Percentiles rank a stretch among this genome's conserved stretches.
phyloP scores from a whole-genome alignment of 257 asterid genomes.

The Agastache rugosa region DNA sequence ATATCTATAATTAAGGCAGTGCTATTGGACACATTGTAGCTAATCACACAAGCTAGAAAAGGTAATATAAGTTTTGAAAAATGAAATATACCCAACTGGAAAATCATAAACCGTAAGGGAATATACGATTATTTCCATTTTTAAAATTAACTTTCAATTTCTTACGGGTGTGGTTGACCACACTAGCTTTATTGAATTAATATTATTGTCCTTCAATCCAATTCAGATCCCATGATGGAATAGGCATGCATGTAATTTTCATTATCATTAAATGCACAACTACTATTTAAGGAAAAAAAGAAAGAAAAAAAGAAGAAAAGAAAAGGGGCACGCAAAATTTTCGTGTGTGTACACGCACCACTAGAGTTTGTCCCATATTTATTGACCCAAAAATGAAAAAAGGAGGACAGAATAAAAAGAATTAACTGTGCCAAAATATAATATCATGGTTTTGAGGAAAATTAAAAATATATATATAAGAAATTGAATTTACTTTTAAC shows the following conservation, averaged over 20 bases:
- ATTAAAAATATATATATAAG: background rate
- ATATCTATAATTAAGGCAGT: background rate
- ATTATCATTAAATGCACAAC: background rate
- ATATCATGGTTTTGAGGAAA: background rate
- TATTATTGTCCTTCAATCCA: background rate
- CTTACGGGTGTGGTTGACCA: too few relatives aligned
- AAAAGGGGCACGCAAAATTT: background rate
- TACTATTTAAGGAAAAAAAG: background rate
- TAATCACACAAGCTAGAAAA: too few relatives aligned
- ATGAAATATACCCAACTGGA: too few relatives aligned
- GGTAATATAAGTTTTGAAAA: too few relatives aligned
- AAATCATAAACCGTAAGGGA: too few relatives aligned
- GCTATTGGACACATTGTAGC: too few relatives aligned
- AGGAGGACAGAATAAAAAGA: background rate
- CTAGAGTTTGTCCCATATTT: slow-evolving; percentile 20
- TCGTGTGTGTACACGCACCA: slow-evolving; percentile 38
- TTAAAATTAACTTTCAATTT: too few relatives aligned
- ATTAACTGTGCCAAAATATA: background rate
- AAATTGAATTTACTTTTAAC: background rate
- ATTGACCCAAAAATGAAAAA: background rate
- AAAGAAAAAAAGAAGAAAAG: too few relatives aligned
- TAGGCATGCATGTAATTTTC: background rate
- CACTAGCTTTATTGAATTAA: too few relatives aligned
- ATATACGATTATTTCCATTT: too few relatives aligned
- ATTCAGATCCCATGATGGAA: slow-evolving; percentile 17